Percentiles rank a stretch among this genome's conserved stretches.
These are phyloP conservation scores for Odontarrhena argentea DNA, from an alignment of 345 rosid species.

Conservation along the genomic window DNA sequence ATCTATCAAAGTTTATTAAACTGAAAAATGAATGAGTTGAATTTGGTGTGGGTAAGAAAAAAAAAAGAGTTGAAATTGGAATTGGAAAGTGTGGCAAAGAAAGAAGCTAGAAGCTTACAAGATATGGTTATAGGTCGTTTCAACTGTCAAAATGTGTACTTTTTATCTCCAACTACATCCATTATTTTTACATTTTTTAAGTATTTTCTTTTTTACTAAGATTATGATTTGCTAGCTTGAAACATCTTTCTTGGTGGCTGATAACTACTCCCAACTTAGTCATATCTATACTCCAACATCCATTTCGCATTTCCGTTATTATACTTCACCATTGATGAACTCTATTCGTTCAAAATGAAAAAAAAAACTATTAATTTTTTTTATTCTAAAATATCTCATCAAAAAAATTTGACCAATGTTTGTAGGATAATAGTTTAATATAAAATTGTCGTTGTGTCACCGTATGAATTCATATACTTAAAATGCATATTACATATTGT, in stretches of 20 bases:
- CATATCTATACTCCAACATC: constrained; percentile 38
- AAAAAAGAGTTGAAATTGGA: neutral
- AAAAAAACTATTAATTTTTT: no score
- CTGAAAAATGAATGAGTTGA: neutral
- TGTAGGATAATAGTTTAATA: no score
- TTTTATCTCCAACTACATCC: constrained; percentile 33
- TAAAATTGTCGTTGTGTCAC: no score
- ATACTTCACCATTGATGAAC: constrained; percentile 29
- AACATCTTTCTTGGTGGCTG: constrained; percentile 39
- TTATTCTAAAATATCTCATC: no score
- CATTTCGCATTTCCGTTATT: constrained; percentile 29
- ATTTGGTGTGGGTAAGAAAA: neutral
- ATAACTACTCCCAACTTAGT: constrained; percentile 38
- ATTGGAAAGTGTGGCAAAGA: neutral
- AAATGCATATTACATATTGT: no score
- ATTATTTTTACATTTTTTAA: constrained; percentile 4
- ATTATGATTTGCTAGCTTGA: constrained; percentile 14
- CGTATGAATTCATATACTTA: no score
- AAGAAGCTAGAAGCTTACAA: neutral
- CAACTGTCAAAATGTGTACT: constrained; percentile 30
- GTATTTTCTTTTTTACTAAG: neutral
- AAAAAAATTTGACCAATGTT: no score
- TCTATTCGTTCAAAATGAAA: neutral
- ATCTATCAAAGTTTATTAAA: no score
- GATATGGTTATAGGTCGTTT: constrained; percentile 25